Evolutionary conservation across 2,329 filamentous ascomycete species (phyloP).

Genomic region (Phymatotrichopsis omnivora): DNA sequence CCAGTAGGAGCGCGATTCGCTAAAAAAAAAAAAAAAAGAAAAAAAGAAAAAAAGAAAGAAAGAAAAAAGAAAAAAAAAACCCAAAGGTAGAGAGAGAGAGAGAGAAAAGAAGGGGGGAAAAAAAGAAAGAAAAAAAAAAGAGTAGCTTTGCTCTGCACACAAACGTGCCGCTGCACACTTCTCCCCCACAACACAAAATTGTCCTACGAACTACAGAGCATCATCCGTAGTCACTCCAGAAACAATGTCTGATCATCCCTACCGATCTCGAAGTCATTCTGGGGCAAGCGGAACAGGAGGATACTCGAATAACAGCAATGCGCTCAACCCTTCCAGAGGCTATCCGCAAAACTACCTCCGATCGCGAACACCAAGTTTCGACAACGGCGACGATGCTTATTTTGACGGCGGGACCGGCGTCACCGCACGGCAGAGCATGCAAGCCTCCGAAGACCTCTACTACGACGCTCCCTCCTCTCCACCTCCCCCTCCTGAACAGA

Average conservation of each 20-base stretch:
- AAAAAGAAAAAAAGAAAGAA: neutral
- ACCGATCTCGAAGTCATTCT: constrained; percentile 1
- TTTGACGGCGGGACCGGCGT: constrained; percentile 35
- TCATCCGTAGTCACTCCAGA: neutral
- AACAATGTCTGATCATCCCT: neutral
- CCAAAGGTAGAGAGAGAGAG: too few species aligned
- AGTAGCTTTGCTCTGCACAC: too few species aligned
- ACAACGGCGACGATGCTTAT: constrained; percentile 62
- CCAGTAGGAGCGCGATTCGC: too few species aligned
- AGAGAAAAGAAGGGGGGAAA: too few species aligned
- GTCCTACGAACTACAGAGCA: too few species aligned
- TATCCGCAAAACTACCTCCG: constrained; percentile 32
- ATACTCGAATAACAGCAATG: constrained; percentile 11
- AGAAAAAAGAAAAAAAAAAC: neutral
- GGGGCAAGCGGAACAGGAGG: neutral
- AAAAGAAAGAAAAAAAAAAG: too few species aligned
- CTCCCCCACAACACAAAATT: too few species aligned
- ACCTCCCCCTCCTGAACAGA: constrained; percentile 11
- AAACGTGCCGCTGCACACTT: too few species aligned
- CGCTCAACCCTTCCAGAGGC: too few species aligned
- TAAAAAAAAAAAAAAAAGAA: neutral
- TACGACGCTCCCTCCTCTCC: constrained; percentile 14
- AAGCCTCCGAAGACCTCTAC: constrained; percentile 15
- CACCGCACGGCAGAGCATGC: constrained; percentile 23
- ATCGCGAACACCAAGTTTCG: constrained; percentile 58